Evolutionary conservation across 2,329 filamentous ascomycete genomes (phyloP).

Genomic region (Gyromitra esculenta): DNA sequence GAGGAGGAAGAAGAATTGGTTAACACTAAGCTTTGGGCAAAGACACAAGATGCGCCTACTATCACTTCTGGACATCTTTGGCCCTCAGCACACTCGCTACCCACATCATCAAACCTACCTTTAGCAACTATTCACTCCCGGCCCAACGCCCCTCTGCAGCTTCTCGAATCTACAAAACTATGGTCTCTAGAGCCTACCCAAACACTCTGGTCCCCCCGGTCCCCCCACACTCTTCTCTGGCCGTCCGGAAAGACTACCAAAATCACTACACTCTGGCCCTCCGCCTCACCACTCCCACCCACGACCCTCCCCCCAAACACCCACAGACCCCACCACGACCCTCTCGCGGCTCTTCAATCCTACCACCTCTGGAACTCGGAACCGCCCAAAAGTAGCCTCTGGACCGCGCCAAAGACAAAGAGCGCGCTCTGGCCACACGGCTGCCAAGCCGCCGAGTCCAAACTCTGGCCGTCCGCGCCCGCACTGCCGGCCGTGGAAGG

Average conservation of each 20-base stretch:
- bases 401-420: conserved; percentile 11
- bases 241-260: neutral
- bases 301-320: neutral
- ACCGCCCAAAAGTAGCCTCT: conserved; percentile 1
- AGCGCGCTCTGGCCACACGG: conserved; percentile 21
- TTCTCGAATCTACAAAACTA: neutral
- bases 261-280: conserved; percentile 45
- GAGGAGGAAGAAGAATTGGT: neutral
- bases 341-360: neutral
- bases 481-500: neutral
- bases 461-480: conserved; percentile 31
- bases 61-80: conserved; percentile 26
- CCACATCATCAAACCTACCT: neutral
- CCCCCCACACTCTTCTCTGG: conserved; percentile 11
- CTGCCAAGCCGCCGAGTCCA: neutral
- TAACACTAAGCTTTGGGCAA: conserved; percentile 18
- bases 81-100: conserved; percentile 6
- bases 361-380: conserved; percentile 14
- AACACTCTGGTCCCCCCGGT: conserved; percentile 10
- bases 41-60: conserved; percentile 4
- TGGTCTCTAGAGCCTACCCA: neutral
- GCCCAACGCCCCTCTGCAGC: neutral
- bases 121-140: neutral
- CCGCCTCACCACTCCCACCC: conserved; percentile 7
- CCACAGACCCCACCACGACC: neutral